Evolutionary conservation across 805 yeast genomes (phyloP), one percentile per base, ranked within the genome.

Genomic region (Zygosaccharomyces gambellarensis): DNA sequence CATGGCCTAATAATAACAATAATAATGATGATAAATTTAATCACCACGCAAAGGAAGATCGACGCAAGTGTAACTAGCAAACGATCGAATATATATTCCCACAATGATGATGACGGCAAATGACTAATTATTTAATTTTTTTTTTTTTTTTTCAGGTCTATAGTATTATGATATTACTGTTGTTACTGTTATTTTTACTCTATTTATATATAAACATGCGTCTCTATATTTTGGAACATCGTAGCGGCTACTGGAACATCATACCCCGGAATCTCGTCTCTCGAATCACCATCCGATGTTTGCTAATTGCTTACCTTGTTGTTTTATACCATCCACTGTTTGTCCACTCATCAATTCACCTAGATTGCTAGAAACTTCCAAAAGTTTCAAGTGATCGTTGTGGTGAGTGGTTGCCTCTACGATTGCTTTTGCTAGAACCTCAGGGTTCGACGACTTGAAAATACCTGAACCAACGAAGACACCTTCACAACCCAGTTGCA

Each of bases 401-500:
- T 70, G 86, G 62, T 83, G 79, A 39, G 89, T 83, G 28, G 85
- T 88, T 11, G 90, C 88, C 64, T 83, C 80, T 40, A 85, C 94
- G 64, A 85, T 82, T n/a, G 92, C 89, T 55, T 70, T 74, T 36
- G 94, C 94, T 58, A 85, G 75, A 63, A 77, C 77, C 60, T 75
- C 87, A 2, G 94, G 92, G 70, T 85, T 77, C 51, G 77, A 73
- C 38, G 89, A 81, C 67, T 82, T 81, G 78, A 85, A 86, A 55
- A 85, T 85, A 23, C 94, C 94, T 3, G 88, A 82, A 17, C 88
- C 88, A 25, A 82, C 89, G 59, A 83, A 83, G 28, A 83, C 85
- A 53, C 89, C 89, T 62, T 83, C 89, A 60, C 85, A 81, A n/a
- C 89, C 89, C 53, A 83, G 69, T 62, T 82, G 85, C 89, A 87